Conservation (phyloP, 2,329 filamentous ascomycete genomes). For the Claviceps arundinis region DNA sequence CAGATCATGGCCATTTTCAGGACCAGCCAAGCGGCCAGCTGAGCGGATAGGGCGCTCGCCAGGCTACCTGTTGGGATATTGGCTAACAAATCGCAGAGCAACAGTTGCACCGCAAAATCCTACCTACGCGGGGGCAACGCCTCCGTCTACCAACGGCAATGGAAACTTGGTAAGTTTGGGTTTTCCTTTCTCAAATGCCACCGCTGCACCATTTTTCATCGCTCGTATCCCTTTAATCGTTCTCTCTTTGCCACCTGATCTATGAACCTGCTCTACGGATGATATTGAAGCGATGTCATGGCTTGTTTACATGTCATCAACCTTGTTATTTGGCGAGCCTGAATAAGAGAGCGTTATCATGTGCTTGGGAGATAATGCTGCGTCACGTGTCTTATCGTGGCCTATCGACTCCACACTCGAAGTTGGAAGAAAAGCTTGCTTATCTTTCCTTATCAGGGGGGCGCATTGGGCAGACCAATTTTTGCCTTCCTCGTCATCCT, state of each 20-base stretch:
- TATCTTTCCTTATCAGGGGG: slow-evolving; percentile 24
- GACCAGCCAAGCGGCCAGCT: neutral
- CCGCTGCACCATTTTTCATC: neutral
- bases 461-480: slow-evolving; percentile 15
- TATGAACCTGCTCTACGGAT: neutral
- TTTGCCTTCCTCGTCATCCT: slow-evolving; percentile 23
- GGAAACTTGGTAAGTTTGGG: slow-evolving; percentile 26
- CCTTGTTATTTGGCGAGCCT: neutral
- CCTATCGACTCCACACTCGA: neutral
- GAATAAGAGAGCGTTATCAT: slow-evolving; percentile 1
- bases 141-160: slow-evolving; percentile 26
- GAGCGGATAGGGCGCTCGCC: neutral
- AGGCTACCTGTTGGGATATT: neutral
- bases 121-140: slow-evolving; percentile 20
- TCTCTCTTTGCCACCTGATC: neutral
- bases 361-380: slow-evolving; percentile 7
- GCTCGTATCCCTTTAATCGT: no score
- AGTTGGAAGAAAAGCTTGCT: slow-evolving; percentile 9
- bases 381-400: slow-evolving; percentile 19
- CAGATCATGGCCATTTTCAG: no score
- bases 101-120: slow-evolving; percentile 10
- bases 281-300: neutral
- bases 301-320: neutral
- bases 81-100: slow-evolving; percentile 8
- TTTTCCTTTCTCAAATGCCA: neutral